These are phyloP conservation scores for Ascochyta koolunga DNA, from an alignment of 2,329 filamentous ascomycete species.

Conservation along the genomic window DNA sequence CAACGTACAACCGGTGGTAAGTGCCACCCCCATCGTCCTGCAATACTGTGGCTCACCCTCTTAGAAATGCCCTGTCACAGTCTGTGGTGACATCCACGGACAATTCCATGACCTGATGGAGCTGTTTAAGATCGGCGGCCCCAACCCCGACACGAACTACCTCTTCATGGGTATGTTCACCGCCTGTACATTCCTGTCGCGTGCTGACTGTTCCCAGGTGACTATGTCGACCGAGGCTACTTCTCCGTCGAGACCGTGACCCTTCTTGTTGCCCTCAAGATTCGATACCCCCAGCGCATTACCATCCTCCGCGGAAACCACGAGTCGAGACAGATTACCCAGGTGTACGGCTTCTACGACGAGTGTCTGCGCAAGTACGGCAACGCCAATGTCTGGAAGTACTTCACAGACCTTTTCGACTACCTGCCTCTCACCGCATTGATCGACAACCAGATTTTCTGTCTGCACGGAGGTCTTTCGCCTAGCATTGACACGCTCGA, in stretches of 20 bases:
- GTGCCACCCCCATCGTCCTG: conserved; percentile 32
- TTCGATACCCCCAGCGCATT: conserved; percentile 96
- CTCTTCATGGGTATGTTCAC: conserved; percentile 84
- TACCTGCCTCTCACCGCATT: conserved; percentile 76
- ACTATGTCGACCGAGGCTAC: conserved; percentile 98
- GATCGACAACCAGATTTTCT: conserved; percentile 76
- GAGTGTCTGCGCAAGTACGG: conserved; percentile 79
- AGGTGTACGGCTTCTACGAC: conserved; percentile 80
- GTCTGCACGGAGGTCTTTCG: conserved; percentile 73
- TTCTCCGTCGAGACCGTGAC: conserved; percentile 99
- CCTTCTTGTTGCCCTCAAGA: conserved; percentile 94
- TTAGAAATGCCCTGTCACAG: conserved; percentile 93
- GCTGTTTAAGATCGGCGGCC: conserved; percentile 97
- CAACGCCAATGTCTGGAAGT: conserved; percentile 79
- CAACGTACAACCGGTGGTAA: conserved; percentile 97
- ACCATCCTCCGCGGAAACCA: conserved; percentile 96
- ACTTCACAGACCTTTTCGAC: conserved; percentile 79
- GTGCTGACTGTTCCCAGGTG: conserved; percentile 64
- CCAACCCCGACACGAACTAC: conserved; percentile 98
- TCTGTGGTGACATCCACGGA: conserved; percentile 98
- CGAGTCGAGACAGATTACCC: conserved; percentile 77
- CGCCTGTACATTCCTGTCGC: background rate
- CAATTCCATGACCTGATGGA: conserved; percentile 99
- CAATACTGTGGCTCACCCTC: conserved; percentile 22
- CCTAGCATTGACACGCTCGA: conserved; percentile 77